Percentiles rank a stretch among this genome's conserved stretches.
Conservation (phyloP, 257 asterid genomes). For the Salvia rosmarinus region DNA sequence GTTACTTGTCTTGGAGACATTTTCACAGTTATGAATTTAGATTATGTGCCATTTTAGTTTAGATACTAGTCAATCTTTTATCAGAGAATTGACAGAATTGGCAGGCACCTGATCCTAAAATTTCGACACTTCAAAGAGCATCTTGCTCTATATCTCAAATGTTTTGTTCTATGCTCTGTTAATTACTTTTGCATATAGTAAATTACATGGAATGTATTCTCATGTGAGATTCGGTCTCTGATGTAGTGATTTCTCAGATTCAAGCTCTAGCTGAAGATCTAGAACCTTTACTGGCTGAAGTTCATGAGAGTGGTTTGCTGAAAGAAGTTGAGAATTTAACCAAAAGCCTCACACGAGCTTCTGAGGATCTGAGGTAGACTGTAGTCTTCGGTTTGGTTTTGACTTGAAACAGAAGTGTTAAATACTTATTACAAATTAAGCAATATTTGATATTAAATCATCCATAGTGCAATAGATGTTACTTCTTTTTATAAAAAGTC, state of each 20-base stretch:
- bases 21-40: neutral
- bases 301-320: conserved; percentile 84
- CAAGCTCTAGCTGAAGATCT: conserved; percentile 91
- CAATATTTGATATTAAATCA: neutral
- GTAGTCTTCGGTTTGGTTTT: neutral
- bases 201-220: conserved; percentile 44
- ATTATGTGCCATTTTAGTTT: neutral
- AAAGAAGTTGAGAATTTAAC: conserved; percentile 86
- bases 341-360: conserved; percentile 83
- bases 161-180: neutral
- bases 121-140: neutral
- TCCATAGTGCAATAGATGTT: neutral
- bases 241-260: conserved; percentile 87
- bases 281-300: conserved; percentile 87
- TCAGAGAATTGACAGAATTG: too few species aligned
- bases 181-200: neutral
- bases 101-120: neutral
- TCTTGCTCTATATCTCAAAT: neutral
- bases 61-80: neutral
- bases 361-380: conserved; percentile 87
- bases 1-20: conserved; percentile 7
- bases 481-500: neutral
- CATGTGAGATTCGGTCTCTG: conserved; percentile 61
- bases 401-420: neutral
- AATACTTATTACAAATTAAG: neutral